A percentile compares a stretch with the other conserved stretches of the same genome.
Evolutionary conservation across 768 basidiomycete species (phyloP).

Genomic region (Boletellus sp.): DNA sequence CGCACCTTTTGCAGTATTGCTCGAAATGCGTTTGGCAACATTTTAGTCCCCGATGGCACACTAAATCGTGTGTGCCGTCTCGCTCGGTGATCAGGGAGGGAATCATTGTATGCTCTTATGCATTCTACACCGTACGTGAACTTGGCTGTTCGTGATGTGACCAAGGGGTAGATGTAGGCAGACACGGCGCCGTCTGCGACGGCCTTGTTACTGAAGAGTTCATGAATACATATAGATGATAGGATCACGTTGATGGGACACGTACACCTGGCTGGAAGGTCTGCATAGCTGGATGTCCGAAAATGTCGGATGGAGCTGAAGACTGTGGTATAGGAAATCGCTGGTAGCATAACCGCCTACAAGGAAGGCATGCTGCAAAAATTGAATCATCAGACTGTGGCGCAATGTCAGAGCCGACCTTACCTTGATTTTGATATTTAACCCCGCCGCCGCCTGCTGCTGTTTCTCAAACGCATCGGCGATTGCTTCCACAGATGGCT

Average conservation of each 20-base stretch:
- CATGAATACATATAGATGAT: background rate
- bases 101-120: constrained; percentile 22
- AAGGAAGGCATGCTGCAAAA: constrained; percentile 37
- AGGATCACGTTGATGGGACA: background rate
- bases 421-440: constrained; percentile 28
- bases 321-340: constrained; percentile 41
- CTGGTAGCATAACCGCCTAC: constrained; percentile 52
- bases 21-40: constrained; percentile 33
- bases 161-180: constrained; percentile 40
- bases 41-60: constrained; percentile 23
- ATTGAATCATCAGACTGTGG: background rate
- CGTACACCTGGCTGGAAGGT: constrained; percentile 49
- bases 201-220: constrained; percentile 37
- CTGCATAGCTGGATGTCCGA: constrained; percentile 40
- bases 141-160: constrained; percentile 41
- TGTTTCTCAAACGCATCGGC: constrained; percentile 33
- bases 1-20: constrained; percentile 35
- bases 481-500: constrained; percentile 37
- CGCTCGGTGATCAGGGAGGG: constrained; percentile 34
- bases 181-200: constrained; percentile 47
- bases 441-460: constrained; percentile 10
- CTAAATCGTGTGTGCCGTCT: constrained; percentile 25
- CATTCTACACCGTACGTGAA: constrained; percentile 38
- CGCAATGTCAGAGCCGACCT: background rate
- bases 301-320: constrained; percentile 36